These are phyloP conservation scores for Polytrichum commune DNA, from an alignment of 225 moss, liverwort and hornwort genomes.

Conservation along the genomic window DNA sequence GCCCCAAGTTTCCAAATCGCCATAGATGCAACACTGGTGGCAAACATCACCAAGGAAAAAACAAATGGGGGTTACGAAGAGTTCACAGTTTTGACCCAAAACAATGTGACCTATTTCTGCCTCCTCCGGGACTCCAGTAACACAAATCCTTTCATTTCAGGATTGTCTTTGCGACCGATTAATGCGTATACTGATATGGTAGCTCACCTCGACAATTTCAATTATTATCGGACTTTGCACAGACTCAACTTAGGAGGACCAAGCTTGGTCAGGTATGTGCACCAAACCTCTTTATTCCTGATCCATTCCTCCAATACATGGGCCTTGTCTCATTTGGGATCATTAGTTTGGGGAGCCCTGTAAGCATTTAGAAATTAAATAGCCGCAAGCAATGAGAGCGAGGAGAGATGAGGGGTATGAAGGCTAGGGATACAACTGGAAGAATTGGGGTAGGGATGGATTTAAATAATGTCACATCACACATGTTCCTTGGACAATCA, in stretches of 20 bases:
- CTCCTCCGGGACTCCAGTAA: constrained; percentile 7
- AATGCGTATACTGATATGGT: not conserved
- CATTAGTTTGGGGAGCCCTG: no score
- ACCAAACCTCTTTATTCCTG: no score
- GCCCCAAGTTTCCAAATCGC: constrained; percentile 20
- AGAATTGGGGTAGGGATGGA: no score
- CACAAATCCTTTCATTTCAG: constrained; percentile 24
- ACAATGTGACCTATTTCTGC: constrained; percentile 23
- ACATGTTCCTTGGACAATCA: no score
- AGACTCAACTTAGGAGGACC: constrained; percentile 12
- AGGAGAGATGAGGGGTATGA: no score
- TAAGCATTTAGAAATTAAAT: no score
- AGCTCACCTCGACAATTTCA: not conserved
- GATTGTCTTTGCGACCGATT: constrained; percentile 14
- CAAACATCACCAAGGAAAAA: not conserved
- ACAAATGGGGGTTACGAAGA: constrained; percentile 19
- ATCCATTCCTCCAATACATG: no score
- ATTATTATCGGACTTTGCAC: not conserved
- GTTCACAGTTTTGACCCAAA: constrained; percentile 16
- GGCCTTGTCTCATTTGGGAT: no score
- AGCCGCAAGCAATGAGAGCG: no score
- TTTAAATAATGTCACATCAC: no score
- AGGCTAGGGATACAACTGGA: no score
- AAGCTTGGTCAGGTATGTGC: constrained; percentile 4
- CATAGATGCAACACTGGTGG: constrained; percentile 17